Evolutionary conservation across 371 early-diverging fungal genomes (phyloP), one percentile per base, ranked within the genome.

Genomic region (Apophysomyces ossiformis): DNA sequence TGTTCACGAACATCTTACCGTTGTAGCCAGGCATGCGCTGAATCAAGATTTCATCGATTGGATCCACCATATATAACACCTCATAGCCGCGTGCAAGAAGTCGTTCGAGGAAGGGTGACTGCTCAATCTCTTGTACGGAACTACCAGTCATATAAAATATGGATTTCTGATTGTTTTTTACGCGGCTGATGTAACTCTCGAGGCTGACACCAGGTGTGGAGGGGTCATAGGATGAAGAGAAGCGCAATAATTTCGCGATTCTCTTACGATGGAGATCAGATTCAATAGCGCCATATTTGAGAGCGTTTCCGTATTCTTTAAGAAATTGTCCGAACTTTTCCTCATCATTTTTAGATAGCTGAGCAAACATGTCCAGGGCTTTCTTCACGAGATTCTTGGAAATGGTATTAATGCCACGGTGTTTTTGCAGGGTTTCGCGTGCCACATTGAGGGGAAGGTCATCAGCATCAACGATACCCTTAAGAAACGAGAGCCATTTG

Each of bases 401-500:
- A 66, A 99, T 95, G 39, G 89, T 70, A 71, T 90, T 90, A 66
- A 97, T 82, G 8, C 88, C 82, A 63, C 86, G 85, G 73, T 90
- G 87, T 56, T 95, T 91, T 78, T 98, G 98, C 4, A 98, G 82
- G 4, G 95, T 94, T 76, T 99, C 99, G 68, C 99, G 91, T 2
- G 96, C 96, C 3, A 99, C 95, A 68, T 96, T 97, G 41, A 99
- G 76, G 3, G 99, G 96, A 65, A 98, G 78, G 73, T 99, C 97
- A 69, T 95, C 95, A 4, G 93, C 91, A 74, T 96, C 95, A 7
- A 99, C 92, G 26, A 97, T 80, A 43, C 95, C 98, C 72, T 89
- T 88, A 43, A 92, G 61, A 79, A 92, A 92, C 7, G 81, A 76
- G 37, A 90, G 81, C 85, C 85, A 95, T 63, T 79, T 85, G 64